These are phyloP conservation scores for Auricularia heimuer DNA, from an alignment of 768 basidiomycete genomes.

Conservation along the genomic window DNA sequence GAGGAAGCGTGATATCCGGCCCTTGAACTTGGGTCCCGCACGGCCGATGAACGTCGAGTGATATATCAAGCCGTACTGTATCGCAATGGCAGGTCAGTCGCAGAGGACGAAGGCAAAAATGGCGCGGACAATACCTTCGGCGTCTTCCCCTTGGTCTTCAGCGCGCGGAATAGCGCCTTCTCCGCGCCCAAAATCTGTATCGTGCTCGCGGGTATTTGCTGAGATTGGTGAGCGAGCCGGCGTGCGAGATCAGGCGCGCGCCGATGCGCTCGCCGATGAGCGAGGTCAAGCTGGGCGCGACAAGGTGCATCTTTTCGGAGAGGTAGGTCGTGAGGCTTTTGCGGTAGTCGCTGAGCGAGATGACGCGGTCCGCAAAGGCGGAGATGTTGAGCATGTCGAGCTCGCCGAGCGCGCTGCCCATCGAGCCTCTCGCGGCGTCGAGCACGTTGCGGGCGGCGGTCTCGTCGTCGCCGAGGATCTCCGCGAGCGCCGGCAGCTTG, in stretches of 20 bases:
- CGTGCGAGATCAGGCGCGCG: constrained; percentile 88
- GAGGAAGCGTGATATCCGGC: constrained; percentile 95
- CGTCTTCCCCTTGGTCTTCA: constrained; percentile 98
- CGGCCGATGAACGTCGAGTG: constrained; percentile 96
- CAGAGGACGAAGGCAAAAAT: background rate
- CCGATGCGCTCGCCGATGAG: constrained; percentile 88
- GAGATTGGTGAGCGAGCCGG: constrained; percentile 90
- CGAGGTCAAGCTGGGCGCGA: constrained; percentile 87
- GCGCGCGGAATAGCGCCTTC: constrained; percentile 92
- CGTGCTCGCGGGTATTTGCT: constrained; percentile 96
- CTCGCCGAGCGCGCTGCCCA: constrained; percentile 85
- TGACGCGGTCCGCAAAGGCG: constrained; percentile 80
- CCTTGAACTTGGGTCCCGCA: constrained; percentile 89
- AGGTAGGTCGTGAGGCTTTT: constrained; percentile 82
- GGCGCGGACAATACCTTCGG: constrained; percentile 56
- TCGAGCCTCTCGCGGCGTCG: constrained; percentile 87
- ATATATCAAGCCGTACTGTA: constrained; percentile 91
- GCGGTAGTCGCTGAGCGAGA: constrained; percentile 89
- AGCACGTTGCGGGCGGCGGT: constrained; percentile 87
- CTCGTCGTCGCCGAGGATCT: constrained; percentile 73
- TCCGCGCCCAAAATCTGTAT: constrained; percentile 98
- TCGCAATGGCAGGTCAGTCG: background rate
- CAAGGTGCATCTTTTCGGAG: constrained; percentile 94
- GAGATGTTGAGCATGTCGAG: constrained; percentile 95
- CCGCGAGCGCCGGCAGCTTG: constrained; percentile 67